These are phyloP conservation scores for Groenewaldozyma auringiensis DNA, from an alignment of 1,139 yeast species.

Conservation along the genomic window DNA sequence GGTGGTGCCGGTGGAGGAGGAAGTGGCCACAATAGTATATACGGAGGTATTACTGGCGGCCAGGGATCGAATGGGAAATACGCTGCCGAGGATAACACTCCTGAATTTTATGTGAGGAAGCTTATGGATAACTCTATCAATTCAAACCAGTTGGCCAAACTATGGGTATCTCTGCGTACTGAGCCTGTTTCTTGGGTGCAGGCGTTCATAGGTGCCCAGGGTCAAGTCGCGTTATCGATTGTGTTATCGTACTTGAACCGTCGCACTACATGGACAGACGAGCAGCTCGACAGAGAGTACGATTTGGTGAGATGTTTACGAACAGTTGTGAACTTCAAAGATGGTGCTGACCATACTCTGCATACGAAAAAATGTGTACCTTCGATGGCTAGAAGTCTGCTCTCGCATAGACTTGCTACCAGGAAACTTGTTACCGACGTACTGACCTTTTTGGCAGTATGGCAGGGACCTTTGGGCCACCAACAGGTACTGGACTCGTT, in stretches of 20 bases:
- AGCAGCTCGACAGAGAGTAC: slow-evolving; percentile 48
- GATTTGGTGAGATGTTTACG: slow-evolving; percentile 56
- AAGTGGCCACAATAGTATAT: slow-evolving; percentile 3
- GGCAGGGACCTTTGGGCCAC: slow-evolving; percentile 35
- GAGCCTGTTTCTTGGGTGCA: slow-evolving; percentile 91
- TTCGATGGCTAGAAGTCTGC: slow-evolving; percentile 52
- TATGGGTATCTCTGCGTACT: slow-evolving; percentile 87
- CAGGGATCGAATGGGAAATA: slow-evolving; percentile 13
- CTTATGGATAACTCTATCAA: slow-evolving; percentile 65
- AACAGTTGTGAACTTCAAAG: slow-evolving; percentile 48
- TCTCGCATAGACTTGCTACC: slow-evolving; percentile 61
- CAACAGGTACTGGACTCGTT: slow-evolving; percentile 57
- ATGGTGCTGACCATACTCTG: slow-evolving; percentile 51
- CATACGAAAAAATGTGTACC: slow-evolving; percentile 45
- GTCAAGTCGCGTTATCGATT: slow-evolving; percentile 74
- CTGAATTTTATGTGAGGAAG: slow-evolving; percentile 70
- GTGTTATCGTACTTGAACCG: slow-evolving; percentile 42
- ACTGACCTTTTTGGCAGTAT: slow-evolving; percentile 47
- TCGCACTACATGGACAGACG: slow-evolving; percentile 31
- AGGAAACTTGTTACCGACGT: slow-evolving; percentile 79
- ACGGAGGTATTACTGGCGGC: neutral
- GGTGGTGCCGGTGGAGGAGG: slow-evolving; percentile 3
- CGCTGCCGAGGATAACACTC: slow-evolving; percentile 43
- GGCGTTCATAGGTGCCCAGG: slow-evolving; percentile 73
- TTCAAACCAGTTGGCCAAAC: slow-evolving; percentile 64